Evolutionary conservation across 208 protist genomes (phyloP).

Genomic region (Leishmania amazonensis): DNA sequence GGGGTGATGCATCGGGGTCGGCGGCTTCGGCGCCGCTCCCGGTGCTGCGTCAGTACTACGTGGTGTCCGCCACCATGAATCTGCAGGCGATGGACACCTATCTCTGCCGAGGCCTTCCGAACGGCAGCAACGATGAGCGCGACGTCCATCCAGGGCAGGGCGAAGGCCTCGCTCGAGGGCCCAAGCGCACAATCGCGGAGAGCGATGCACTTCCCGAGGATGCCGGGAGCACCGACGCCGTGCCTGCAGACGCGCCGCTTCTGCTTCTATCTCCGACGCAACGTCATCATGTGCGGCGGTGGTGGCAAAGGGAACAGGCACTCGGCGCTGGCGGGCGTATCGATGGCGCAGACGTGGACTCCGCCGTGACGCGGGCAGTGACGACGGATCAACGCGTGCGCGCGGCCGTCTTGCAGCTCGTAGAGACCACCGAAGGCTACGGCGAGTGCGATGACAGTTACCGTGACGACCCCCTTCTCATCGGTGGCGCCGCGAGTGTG

Average conservation of each 20-base stretch:
- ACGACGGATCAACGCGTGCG: slow-evolving; percentile 1
- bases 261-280: slow-evolving; percentile 25
- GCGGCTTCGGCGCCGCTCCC: not conserved
- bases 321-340: not conserved
- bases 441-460: slow-evolving; percentile 2
- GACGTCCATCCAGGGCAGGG: not conserved
- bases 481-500: not conserved
- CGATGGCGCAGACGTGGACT: slow-evolving; percentile 6
- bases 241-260: slow-evolving; percentile 5
- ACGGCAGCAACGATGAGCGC: not conserved
- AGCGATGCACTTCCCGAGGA: not conserved
- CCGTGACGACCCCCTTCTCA: not conserved
- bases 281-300: slow-evolving; percentile 11
- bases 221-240: not conserved
- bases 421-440: slow-evolving; percentile 12
- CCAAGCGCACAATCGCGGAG: not conserved
- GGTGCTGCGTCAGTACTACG: slow-evolving; percentile 48
- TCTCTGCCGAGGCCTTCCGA: slow-evolving; percentile 23
- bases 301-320: slow-evolving; percentile 14
- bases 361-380: not conserved
- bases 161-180: not conserved
- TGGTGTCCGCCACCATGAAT: slow-evolving; percentile 82
- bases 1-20: not conserved
- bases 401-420: slow-evolving; percentile 14
- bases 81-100: slow-evolving; percentile 50